Evolutionary conservation across 352 stramenopile genomes (phyloP).

Genomic region (Pythium utonaiense): DNA sequence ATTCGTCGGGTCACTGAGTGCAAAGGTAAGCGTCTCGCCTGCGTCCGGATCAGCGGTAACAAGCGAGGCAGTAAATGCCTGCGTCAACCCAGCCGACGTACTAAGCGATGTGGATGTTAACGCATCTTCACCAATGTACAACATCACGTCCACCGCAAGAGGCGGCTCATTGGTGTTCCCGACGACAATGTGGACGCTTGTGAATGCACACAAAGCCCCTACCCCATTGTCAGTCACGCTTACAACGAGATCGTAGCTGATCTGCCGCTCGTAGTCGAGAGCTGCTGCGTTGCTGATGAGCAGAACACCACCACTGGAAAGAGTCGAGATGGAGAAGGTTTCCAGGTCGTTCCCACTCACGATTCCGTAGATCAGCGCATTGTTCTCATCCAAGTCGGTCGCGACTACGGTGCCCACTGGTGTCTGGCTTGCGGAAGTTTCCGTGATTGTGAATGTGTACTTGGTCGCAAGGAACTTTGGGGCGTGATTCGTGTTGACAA

Average conservation of each 20-base stretch:
- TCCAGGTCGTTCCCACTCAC: slow-evolving; percentile 36
- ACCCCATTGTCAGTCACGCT: slow-evolving; percentile 27
- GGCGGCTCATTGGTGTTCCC: slow-evolving; percentile 31
- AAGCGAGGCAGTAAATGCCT: slow-evolving; percentile 16
- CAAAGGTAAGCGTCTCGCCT: slow-evolving; percentile 15
- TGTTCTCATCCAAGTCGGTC: slow-evolving; percentile 48
- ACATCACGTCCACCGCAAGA: neutral
- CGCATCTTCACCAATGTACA: slow-evolving; percentile 30
- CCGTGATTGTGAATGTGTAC: slow-evolving; percentile 33
- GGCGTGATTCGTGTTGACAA: slow-evolving; percentile 46
- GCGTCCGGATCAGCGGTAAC: slow-evolving; percentile 19
- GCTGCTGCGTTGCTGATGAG: slow-evolving; percentile 27
- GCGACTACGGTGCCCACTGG: slow-evolving; percentile 31
- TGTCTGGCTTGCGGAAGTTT: slow-evolving; percentile 37
- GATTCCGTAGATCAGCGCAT: slow-evolving; percentile 44
- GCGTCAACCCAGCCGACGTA: neutral
- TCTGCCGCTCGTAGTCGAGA: slow-evolving; percentile 44
- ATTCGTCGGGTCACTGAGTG: slow-evolving; percentile 8
- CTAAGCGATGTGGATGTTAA: slow-evolving; percentile 3
- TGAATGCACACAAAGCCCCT: slow-evolving; percentile 22
- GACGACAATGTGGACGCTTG: slow-evolving; percentile 21
- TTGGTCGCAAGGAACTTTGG: slow-evolving; percentile 30
- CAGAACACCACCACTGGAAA: slow-evolving; percentile 32
- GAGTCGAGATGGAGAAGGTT: slow-evolving; percentile 37
- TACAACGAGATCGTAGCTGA: slow-evolving; percentile 23